A percentile compares a stretch with the other conserved stretches of the same genome.
Conservation (phyloP, 202 grass and related monocot genomes). For the Tripidium arundinaceum region DNA sequence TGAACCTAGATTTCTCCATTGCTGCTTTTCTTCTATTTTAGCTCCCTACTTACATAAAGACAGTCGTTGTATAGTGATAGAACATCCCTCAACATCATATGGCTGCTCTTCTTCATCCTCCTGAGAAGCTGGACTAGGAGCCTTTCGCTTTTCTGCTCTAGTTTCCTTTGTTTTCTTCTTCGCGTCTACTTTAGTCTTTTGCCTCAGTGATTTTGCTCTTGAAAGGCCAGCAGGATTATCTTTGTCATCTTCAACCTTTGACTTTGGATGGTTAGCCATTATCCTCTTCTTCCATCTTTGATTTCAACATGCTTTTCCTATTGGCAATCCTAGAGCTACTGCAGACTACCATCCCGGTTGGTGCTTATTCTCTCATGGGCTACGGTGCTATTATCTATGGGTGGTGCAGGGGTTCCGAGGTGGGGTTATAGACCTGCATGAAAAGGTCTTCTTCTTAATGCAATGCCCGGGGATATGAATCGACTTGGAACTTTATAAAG, state of each 20-base stretch:
- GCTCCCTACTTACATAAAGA: constrained; percentile 32
- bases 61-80: constrained; percentile 51
- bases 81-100: constrained; percentile 51
- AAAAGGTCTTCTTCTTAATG: too few species aligned
- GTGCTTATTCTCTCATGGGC: too few species aligned
- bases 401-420: too few species aligned
- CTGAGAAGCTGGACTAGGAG: constrained; percentile 12
- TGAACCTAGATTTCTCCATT: constrained; percentile 37
- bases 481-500: too few species aligned
- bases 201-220: constrained; percentile 28
- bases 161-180: constrained; percentile 39
- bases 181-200: constrained; percentile 33
- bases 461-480: too few species aligned
- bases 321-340: constrained; percentile 49
- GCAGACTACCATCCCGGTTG: constrained; percentile 43
- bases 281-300: constrained; percentile 40
- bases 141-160: constrained; percentile 33
- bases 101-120: constrained; percentile 37
- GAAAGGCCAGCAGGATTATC: background rate
- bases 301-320: background rate
- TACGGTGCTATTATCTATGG: too few species aligned
- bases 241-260: constrained; percentile 39
- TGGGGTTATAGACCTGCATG: too few species aligned
- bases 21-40: constrained; percentile 39
- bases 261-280: constrained; percentile 13